Evolutionary conservation across 164 flowering plant species (phyloP).

Genomic region (Tinospora cordifolia): DNA sequence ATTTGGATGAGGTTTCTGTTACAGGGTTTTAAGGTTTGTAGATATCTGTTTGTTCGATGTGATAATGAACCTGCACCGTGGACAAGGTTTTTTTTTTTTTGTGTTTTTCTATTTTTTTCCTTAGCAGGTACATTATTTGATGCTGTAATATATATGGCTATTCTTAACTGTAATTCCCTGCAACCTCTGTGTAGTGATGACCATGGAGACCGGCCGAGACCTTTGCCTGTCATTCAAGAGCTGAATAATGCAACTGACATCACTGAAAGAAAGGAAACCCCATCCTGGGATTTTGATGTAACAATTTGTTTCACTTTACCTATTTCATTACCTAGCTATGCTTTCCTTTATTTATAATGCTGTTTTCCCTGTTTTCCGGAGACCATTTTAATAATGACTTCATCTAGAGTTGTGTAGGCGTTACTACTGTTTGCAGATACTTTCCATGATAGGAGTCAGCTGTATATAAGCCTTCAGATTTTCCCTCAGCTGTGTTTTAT

Average conservation of each 20-base stretch:
- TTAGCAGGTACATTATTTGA: neutral
- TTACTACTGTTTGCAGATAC: neutral
- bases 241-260: slow-evolving; percentile 26
- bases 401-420: neutral
- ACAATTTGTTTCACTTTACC: slow-evolving; percentile 1
- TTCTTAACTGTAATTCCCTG: neutral
- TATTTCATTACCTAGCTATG: neutral
- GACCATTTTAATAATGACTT: neutral
- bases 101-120: too few relatives aligned
- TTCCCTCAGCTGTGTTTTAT: neutral
- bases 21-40: slow-evolving; percentile 32
- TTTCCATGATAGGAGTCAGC: neutral
- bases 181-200: slow-evolving; percentile 22
- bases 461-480: neutral
- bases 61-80: slow-evolving; percentile 40
- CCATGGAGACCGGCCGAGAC: slow-evolving; percentile 29
- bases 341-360: neutral
- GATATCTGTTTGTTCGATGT: slow-evolving; percentile 35
- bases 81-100: slow-evolving; percentile 26
- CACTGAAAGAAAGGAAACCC: slow-evolving; percentile 23
- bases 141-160: neutral
- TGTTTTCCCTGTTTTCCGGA: too few relatives aligned
- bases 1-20: neutral
- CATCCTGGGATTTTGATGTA: slow-evolving; percentile 36
- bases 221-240: slow-evolving; percentile 22